Conservation (phyloP, 441 rosid genomes). For the Erodium trifolium region DNA sequence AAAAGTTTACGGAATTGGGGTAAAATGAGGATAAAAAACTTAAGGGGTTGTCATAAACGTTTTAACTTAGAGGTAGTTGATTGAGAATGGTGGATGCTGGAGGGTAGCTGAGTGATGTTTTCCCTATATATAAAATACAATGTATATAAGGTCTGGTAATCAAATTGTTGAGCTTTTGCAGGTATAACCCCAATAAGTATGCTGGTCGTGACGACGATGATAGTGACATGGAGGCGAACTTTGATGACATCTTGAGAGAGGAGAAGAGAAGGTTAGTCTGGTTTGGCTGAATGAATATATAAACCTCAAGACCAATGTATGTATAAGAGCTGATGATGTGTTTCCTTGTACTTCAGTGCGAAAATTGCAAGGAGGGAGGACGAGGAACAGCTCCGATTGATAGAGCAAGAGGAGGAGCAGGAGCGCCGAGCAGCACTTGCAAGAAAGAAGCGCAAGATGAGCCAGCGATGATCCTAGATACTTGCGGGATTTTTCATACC, state of each 20-base stretch:
- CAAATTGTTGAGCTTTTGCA: background rate
- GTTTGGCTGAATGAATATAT: background rate
- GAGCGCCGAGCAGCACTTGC: slow-evolving; percentile 37
- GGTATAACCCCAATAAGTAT: slow-evolving; percentile 23
- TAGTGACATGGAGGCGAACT: slow-evolving; percentile 80
- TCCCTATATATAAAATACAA: no score
- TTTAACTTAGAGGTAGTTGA: no score
- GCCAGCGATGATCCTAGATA: slow-evolving; percentile 19
- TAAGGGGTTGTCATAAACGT: no score
- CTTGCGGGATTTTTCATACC: background rate
- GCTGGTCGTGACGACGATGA: slow-evolving; percentile 44
- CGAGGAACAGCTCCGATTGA: slow-evolving; percentile 47
- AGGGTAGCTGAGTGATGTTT: no score
- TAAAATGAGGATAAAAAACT: no score
- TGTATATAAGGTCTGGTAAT: background rate
- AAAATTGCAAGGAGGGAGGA: slow-evolving; percentile 72
- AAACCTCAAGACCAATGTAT: background rate
- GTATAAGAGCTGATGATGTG: background rate
- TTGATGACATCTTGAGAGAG: slow-evolving; percentile 62
- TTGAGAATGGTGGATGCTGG: no score
- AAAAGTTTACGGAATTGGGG: no score
- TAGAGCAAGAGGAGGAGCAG: slow-evolving; percentile 67
- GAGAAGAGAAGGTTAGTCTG: slow-evolving; percentile 58
- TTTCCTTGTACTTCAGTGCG: slow-evolving; percentile 35
- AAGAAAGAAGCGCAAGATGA: slow-evolving; percentile 46